Percentiles rank a stretch among this genome's conserved stretches.
Evolutionary conservation across 768 basidiomycete genomes (phyloP).

Genomic region (Sporobolomyces phaffii): DNA sequence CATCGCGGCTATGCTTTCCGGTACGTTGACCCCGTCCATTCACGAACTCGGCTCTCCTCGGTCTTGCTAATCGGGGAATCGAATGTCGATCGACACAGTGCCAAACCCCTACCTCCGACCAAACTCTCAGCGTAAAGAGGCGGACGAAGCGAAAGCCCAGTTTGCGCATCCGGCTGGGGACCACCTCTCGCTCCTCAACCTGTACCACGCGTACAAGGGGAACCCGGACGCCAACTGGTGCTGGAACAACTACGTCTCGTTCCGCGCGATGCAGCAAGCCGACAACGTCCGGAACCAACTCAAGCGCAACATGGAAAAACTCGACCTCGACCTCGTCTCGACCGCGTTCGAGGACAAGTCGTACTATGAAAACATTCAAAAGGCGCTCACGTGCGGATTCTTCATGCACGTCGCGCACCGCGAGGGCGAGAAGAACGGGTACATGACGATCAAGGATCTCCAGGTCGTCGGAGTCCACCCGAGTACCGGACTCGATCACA

Average conservation of each 20-base stretch:
- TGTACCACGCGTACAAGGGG: constrained; percentile 82
- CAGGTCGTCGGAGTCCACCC: constrained; percentile 81
- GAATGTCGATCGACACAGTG: constrained; percentile 55
- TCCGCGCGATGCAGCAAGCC: constrained; percentile 75
- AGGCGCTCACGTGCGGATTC: constrained; percentile 82
- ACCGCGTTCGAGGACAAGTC: constrained; percentile 61
- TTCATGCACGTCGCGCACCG: constrained; percentile 98
- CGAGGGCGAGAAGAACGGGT: constrained; percentile 73
- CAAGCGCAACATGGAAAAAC: constrained; percentile 76
- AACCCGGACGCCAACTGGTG: constrained; percentile 72
- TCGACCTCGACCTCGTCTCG: constrained; percentile 57
- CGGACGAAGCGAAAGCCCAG: constrained; percentile 82
- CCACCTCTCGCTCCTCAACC: constrained; percentile 87
- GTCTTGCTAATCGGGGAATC: neutral
- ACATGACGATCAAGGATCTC: constrained; percentile 89
- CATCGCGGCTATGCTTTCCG: constrained; percentile 92
- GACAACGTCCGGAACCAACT: constrained; percentile 89
- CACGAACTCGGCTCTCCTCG: no score
- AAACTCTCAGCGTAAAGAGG: constrained; percentile 76
- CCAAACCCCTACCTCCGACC: constrained; percentile 95
- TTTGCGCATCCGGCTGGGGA: constrained; percentile 93
- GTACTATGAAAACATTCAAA: constrained; percentile 66
- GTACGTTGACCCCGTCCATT: constrained; percentile 52
- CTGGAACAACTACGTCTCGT: constrained; percentile 81
- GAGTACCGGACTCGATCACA: constrained; percentile 75